These are phyloP conservation scores for Tilletia indica DNA, from an alignment of 1,284 basidiomycete species.

Conservation along the genomic window DNA sequence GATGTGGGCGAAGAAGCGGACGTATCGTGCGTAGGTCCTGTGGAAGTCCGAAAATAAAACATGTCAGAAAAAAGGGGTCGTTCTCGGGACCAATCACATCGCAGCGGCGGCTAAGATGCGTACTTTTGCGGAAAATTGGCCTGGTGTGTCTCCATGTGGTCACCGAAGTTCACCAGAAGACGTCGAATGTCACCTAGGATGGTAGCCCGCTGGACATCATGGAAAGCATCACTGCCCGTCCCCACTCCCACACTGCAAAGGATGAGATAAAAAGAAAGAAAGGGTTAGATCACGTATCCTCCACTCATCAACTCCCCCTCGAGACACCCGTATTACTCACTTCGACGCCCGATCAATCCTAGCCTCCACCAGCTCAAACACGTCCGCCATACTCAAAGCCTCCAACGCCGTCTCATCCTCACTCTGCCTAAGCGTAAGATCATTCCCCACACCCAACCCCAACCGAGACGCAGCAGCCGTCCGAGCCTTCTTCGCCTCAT, in stretches of 20 bases:
- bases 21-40: conserved; percentile 55
- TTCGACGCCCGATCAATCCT: conserved; percentile 48
- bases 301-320: background rate
- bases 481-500: conserved; percentile 2
- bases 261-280: background rate
- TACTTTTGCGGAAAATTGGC: background rate
- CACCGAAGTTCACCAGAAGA: conserved; percentile 29
- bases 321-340: background rate
- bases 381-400: conserved; percentile 59
- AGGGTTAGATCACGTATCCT: background rate
- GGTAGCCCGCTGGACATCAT: conserved; percentile 78
- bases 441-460: background rate
- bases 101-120: background rate
- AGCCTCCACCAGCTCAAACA: conserved; percentile 63
- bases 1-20: conserved; percentile 92
- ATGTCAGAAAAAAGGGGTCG: background rate
- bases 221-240: conserved; percentile 72
- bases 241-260: too few species aligned
- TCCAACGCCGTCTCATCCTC: conserved; percentile 17
- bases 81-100: too few species aligned
- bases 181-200: conserved; percentile 71
- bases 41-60: background rate
- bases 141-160: background rate
- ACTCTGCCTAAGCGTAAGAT: background rate
- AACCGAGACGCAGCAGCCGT: conserved; percentile 1